Evolutionary conservation across 192 early-diverging fungal species (phyloP), one percentile per base, ranked within the genome.

Genomic region (Linnemannia zychae): DNA sequence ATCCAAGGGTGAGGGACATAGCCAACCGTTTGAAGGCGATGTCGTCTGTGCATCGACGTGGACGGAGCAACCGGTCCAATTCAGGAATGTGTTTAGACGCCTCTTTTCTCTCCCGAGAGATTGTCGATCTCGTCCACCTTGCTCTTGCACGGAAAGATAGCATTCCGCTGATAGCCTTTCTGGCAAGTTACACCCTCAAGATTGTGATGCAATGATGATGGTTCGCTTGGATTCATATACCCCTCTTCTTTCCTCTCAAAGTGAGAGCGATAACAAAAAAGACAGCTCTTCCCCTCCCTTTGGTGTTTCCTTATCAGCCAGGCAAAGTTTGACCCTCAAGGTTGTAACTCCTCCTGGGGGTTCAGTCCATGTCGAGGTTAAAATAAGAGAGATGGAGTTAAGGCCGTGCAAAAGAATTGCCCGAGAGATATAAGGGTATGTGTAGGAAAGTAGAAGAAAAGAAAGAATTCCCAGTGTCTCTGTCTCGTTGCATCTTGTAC

Each of bases 331-430:
- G 57, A 63, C 15, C 24, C 28, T 31, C 57, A 63, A 63, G 24
- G 57, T 63, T 63, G 57, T 31, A 63, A 63, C 57, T 63, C 57
- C 57, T 31, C 57, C 24, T 63, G 24, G 57, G 28, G 57, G 57
- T 63, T 44, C 40, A 44, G 40, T 44, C 40, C 28, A 63, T 12
- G 13, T 63, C 57, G 57, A 63, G 11, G 57, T 63, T 63, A 63
- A 57, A 63, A 63, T 63, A 63, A 44, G 40, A 44, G 40, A 44
- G 40, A 44, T n/a, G 57, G 24, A 28, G 57, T 28, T 28, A n/a
- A 63, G 57, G 57, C n/a, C n/a, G n/a, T n/a, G 31, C 24, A 63
- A 31, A 31, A 60, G 28, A 63, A 63, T 33, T 63, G 57, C 28
- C 57, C 57, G 57, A 63, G 28, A 63, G 24, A 63, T 63, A 53